Conservation (phyloP, 2,329 filamentous ascomycete genomes). For the Curvularia spicifera region DNA sequence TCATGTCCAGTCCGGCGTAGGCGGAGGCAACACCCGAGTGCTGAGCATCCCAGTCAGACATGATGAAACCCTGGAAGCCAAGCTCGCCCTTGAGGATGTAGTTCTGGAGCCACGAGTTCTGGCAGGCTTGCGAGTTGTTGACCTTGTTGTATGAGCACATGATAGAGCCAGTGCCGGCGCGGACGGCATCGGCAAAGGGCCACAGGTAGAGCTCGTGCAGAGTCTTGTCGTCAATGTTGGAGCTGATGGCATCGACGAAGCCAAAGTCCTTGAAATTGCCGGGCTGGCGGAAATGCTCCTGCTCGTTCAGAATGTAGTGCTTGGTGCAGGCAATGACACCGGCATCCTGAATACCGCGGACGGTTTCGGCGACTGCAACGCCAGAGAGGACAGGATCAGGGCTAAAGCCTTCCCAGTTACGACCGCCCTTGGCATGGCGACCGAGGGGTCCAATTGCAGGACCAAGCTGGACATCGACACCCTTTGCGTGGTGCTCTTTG, state of each 20-base stretch:
- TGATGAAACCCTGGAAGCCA: conserved; percentile 70
- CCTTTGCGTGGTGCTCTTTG: conserved; percentile 75
- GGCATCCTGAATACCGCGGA: conserved; percentile 80
- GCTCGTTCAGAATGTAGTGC: conserved; percentile 66
- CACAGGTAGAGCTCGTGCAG: conserved; percentile 70
- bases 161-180: conserved; percentile 58
- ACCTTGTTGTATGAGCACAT: conserved; percentile 75
- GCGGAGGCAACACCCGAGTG: conserved; percentile 71
- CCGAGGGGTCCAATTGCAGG: conserved; percentile 79
- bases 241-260: conserved; percentile 66
- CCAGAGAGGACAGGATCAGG: conserved; percentile 79
- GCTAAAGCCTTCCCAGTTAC: conserved; percentile 59
- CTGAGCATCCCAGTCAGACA: conserved; percentile 77
- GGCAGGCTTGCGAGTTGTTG: conserved; percentile 81
- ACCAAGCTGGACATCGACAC: conserved; percentile 75
- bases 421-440: conserved; percentile 68
- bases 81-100: conserved; percentile 78
- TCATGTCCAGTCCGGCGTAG: conserved; percentile 80
- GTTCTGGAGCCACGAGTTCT: conserved; percentile 79
- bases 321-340: conserved; percentile 77
- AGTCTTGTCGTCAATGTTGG: conserved; percentile 68
- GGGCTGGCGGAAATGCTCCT: conserved; percentile 72
- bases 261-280: conserved; percentile 65
- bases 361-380: conserved; percentile 71
- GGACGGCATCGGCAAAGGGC: conserved; percentile 61